phyloP scores from a whole-genome alignment of 1,284 basidiomycete genomes.

The Apiotrichum gracile region DNA sequence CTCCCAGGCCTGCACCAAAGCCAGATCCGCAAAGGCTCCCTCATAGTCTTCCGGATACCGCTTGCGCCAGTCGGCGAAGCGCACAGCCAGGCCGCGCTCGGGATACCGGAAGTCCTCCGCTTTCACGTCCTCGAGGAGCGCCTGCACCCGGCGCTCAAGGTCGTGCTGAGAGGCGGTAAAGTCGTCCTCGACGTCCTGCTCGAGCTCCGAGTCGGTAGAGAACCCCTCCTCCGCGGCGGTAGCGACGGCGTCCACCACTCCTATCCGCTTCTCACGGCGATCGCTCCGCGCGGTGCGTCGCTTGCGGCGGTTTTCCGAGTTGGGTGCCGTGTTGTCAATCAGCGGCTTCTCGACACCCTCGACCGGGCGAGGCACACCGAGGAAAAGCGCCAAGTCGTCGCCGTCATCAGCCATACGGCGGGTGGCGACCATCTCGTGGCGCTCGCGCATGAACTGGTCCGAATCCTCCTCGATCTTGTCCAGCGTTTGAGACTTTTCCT shows the following conservation, averaged over 20 bases:
- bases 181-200: slow-evolving; percentile 60
- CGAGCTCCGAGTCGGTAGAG: slow-evolving; percentile 73
- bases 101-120: slow-evolving; percentile 81
- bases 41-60: slow-evolving; percentile 73
- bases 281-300: slow-evolving; percentile 54
- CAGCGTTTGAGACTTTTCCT: slow-evolving; percentile 83
- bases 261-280: slow-evolving; percentile 52
- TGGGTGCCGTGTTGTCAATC: slow-evolving; percentile 34
- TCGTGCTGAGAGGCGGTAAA: slow-evolving; percentile 61
- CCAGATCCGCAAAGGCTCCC: slow-evolving; percentile 83
- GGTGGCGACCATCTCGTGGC: slow-evolving; percentile 60
- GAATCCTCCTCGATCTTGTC: slow-evolving; percentile 82
- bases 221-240: slow-evolving; percentile 62
- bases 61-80: slow-evolving; percentile 75
- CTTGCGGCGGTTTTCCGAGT: slow-evolving; percentile 53
- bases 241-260: neutral
- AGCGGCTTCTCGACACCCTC: slow-evolving; percentile 21
- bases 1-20: slow-evolving; percentile 87
- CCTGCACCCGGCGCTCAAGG: slow-evolving; percentile 54
- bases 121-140: slow-evolving; percentile 69
- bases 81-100: slow-evolving; percentile 59
- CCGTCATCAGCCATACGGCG: slow-evolving; percentile 67
- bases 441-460: slow-evolving; percentile 66
- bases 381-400: slow-evolving; percentile 72
- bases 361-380: slow-evolving; percentile 54